These are phyloP conservation scores for Suillus subluteus DNA, from an alignment of 768 basidiomycete species.

Conservation along the genomic window DNA sequence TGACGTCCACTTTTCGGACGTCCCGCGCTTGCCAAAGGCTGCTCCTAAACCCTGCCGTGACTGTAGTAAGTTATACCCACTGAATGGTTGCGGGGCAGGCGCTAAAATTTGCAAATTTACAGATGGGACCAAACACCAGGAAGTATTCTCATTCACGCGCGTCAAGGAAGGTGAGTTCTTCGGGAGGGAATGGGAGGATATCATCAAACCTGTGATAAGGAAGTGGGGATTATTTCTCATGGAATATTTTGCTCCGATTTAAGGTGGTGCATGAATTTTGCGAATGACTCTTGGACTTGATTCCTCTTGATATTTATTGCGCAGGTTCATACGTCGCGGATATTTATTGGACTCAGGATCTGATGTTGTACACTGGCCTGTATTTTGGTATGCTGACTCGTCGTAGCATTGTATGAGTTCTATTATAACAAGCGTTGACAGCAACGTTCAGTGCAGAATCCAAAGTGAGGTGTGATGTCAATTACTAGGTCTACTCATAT, in stretches of 20 bases:
- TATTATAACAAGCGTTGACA: too few relatives aligned
- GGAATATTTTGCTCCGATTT: constrained; percentile 26
- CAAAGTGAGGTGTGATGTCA: not conserved
- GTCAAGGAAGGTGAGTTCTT: constrained; percentile 53
- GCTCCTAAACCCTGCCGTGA: constrained; percentile 39
- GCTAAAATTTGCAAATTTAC: constrained; percentile 6
- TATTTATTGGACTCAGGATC: not conserved
- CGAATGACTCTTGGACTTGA: not conserved
- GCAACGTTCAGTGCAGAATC: too few relatives aligned
- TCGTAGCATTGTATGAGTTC: not conserved
- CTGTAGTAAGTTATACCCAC: constrained; percentile 53
- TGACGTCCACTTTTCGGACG: constrained; percentile 35
- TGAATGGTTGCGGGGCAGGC: not conserved
- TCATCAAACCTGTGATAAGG: constrained; percentile 77
- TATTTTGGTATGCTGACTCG: not conserved
- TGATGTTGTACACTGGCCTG: not conserved
- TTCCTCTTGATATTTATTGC: not conserved
- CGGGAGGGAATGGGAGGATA: constrained; percentile 72
- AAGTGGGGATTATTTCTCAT: constrained; percentile 73
- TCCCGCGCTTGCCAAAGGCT: constrained; percentile 18
- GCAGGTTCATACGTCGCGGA: not conserved
- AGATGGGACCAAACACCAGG: constrained; percentile 68
- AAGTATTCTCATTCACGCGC: constrained; percentile 76
- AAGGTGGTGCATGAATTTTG: constrained; percentile 10
- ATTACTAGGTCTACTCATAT: too few relatives aligned